Evolutionary conservation across 2,329 filamentous ascomycete genomes (phyloP).

Genomic region (Pseudogymnoascus sp.): DNA sequence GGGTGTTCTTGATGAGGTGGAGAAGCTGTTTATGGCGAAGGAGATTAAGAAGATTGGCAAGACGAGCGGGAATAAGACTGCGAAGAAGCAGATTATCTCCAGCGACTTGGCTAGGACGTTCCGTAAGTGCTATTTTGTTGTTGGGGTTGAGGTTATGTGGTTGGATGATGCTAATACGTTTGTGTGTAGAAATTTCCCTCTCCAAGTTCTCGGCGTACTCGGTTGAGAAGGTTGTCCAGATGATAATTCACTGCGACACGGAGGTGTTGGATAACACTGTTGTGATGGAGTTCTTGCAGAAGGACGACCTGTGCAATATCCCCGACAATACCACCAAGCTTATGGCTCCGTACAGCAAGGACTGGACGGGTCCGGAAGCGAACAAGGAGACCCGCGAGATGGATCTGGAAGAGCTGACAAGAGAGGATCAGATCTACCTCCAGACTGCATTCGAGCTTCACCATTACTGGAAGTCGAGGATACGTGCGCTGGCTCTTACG

Average conservation of each 20-base stretch:
- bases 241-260: slow-evolving; percentile 91
- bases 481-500: slow-evolving; percentile 81
- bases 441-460: slow-evolving; percentile 90
- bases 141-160: not conserved
- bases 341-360: slow-evolving; percentile 91
- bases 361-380: slow-evolving; percentile 88
- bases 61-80: slow-evolving; percentile 59
- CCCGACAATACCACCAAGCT: slow-evolving; percentile 84
- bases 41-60: slow-evolving; percentile 83
- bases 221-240: slow-evolving; percentile 77
- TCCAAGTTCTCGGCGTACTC: slow-evolving; percentile 84
- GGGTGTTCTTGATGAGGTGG: slow-evolving; percentile 94
- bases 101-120: slow-evolving; percentile 82
- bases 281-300: slow-evolving; percentile 93
- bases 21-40: slow-evolving; percentile 95
- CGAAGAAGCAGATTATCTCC: slow-evolving; percentile 96
- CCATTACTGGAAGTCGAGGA: slow-evolving; percentile 97
- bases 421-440: slow-evolving; percentile 92
- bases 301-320: slow-evolving; percentile 86
- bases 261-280: slow-evolving; percentile 83
- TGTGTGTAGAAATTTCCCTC: slow-evolving; percentile 64
- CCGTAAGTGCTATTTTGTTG: slow-evolving; percentile 42
- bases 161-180: slow-evolving; percentile 15
- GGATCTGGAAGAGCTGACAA: slow-evolving; percentile 79
- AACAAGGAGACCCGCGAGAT: slow-evolving; percentile 69